Conservation (phyloP, 106 monocot species). For the Acanthochlamys bracteata region DNA sequence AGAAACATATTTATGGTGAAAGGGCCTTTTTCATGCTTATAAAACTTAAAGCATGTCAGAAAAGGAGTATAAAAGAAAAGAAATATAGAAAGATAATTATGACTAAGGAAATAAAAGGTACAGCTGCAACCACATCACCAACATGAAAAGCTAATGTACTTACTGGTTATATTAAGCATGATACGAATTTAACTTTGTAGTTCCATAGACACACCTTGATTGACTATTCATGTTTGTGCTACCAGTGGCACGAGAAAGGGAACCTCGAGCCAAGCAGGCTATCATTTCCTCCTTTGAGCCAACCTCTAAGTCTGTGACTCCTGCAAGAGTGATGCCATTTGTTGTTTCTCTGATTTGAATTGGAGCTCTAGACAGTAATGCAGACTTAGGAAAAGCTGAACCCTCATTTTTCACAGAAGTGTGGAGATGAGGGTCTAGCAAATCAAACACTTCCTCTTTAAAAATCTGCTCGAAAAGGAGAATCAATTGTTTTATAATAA, state of each 20-base stretch:
- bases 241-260: slow-evolving; percentile 80
- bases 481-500: background rate
- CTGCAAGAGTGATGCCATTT: slow-evolving; percentile 84
- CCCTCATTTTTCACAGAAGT: slow-evolving; percentile 34
- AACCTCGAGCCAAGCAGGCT: slow-evolving; percentile 68
- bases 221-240: slow-evolving; percentile 99
- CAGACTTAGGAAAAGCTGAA: slow-evolving; percentile 22
- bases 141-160: background rate
- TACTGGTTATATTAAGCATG: background rate
- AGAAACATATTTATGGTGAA: too few species aligned
- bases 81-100: too few species aligned
- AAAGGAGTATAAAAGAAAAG: too few species aligned
- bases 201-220: slow-evolving; percentile 51
- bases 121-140: background rate
- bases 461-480: slow-evolving; percentile 56
- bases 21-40: too few species aligned
- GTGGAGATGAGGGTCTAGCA: slow-evolving; percentile 53
- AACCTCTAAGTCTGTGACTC: slow-evolving; percentile 87
- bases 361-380: slow-evolving; percentile 46
- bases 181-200: background rate
- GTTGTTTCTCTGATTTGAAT: slow-evolving; percentile 97
- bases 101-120: too few species aligned
- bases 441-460: slow-evolving; percentile 98
- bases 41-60: too few species aligned
- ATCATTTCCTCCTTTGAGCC: slow-evolving; percentile 89